Evolutionary conservation across 305 asterid species (phyloP).

Genomic region (Fraxinus floribunda): DNA sequence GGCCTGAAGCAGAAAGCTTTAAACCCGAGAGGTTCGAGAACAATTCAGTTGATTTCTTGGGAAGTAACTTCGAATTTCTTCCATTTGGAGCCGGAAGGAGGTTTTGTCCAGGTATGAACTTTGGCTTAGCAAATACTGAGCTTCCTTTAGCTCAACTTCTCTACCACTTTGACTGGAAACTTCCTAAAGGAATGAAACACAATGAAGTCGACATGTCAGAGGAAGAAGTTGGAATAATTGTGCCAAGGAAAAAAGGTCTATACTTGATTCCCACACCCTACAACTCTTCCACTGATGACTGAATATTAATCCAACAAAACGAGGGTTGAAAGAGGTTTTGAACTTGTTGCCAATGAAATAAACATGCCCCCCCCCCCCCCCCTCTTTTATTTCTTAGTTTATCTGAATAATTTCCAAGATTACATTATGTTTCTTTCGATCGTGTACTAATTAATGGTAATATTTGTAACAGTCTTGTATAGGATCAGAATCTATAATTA

Average conservation of each 20-base stretch:
- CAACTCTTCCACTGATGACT: neutral
- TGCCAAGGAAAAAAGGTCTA: constrained; percentile 4
- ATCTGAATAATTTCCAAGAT: too few species aligned
- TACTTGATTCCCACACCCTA: constrained; percentile 12
- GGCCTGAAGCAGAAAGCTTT: constrained; percentile 24
- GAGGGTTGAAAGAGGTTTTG: neutral
- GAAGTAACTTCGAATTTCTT: constrained; percentile 17
- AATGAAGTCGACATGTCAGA: constrained; percentile 23
- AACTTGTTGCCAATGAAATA: too few species aligned
- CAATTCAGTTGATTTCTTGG: constrained; percentile 11
- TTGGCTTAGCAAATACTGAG: constrained; percentile 23
- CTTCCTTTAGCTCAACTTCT: constrained; percentile 23
- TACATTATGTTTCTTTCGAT: too few species aligned
- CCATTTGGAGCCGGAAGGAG: constrained; percentile 33
- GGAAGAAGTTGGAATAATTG: constrained; percentile 9
- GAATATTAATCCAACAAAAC: neutral
- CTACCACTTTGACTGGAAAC: constrained; percentile 24
- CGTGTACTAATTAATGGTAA: too few species aligned
- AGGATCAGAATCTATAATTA: too few species aligned
- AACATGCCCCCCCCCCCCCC: too few species aligned
- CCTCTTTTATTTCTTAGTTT: too few species aligned
- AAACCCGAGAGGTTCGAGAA: constrained; percentile 30
- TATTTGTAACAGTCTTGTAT: too few species aligned
- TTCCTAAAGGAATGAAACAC: constrained; percentile 10
- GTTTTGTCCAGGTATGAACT: constrained; percentile 21